phyloP scores from a whole-genome alignment of 805 yeast species.

The Hanseniaspora lindneri region DNA sequence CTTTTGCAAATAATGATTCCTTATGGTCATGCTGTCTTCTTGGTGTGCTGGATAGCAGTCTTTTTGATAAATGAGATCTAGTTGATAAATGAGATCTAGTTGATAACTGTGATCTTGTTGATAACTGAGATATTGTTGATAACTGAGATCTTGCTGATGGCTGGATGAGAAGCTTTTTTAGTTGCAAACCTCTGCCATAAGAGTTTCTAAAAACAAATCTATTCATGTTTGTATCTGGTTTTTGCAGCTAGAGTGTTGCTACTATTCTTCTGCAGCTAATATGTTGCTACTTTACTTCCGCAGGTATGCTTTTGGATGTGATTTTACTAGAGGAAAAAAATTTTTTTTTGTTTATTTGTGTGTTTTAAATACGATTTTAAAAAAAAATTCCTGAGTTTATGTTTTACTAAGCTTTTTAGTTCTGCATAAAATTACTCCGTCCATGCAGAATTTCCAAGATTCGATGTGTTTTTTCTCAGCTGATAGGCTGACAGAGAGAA shows the following conservation, averaged over 20 bases:
- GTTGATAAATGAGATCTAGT: background rate
- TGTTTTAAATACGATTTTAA: background rate
- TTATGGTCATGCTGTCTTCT: no score
- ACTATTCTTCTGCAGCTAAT: no score
- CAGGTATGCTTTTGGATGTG: no score
- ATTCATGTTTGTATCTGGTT: no score
- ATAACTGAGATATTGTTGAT: background rate
- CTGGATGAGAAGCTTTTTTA: no score
- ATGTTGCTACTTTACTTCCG: no score
- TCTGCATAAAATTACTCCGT: background rate
- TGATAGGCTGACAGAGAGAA: no score
- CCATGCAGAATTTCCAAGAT: background rate
- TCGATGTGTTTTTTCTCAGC: background rate
- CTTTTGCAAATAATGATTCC: conserved; percentile 35
- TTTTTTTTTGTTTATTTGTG: background rate
- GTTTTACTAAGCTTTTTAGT: background rate
- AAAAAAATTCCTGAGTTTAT: background rate
- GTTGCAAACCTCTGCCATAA: background rate
- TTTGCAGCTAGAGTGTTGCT: no score
- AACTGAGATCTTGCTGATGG: no score
- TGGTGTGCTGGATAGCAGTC: background rate
- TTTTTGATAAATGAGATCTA: background rate
- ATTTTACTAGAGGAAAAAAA: no score
- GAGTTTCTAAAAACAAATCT: background rate
- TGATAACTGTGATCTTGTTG: background rate